phyloP scores from a whole-genome alignment of 129 eudicot genomes.

The Artemisia tridentata region DNA sequence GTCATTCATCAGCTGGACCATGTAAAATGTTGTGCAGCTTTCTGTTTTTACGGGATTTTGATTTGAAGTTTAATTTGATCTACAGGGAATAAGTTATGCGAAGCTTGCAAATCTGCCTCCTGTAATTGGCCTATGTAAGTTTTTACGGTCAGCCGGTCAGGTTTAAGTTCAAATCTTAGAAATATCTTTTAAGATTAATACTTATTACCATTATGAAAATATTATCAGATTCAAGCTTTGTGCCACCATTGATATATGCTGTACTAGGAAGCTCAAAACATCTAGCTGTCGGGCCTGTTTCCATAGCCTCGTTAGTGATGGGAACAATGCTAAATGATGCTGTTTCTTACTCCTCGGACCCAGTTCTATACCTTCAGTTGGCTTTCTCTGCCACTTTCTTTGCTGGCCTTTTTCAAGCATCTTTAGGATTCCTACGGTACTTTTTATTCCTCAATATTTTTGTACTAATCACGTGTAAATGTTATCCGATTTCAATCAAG shows the following conservation, averaged over 20 bases:
- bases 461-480: neutral
- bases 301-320: slow-evolving; percentile 90
- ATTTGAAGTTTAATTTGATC: neutral
- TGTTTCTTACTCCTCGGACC: slow-evolving; percentile 52
- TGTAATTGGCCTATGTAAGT: slow-evolving; percentile 81
- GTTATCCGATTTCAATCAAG: neutral
- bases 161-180: too few species aligned
- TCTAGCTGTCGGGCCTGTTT: slow-evolving; percentile 82
- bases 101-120: slow-evolving; percentile 95
- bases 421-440: slow-evolving; percentile 80
- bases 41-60: neutral
- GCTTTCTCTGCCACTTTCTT: slow-evolving; percentile 84
- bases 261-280: slow-evolving; percentile 87
- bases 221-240: slow-evolving; percentile 78
- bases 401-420: slow-evolving; percentile 85
- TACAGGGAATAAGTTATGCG: slow-evolving; percentile 93
- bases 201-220: too few species aligned
- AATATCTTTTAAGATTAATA: too few species aligned
- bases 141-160: too few species aligned
- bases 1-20: too few species aligned
- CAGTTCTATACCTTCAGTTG: slow-evolving; percentile 63
- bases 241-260: slow-evolving; percentile 85
- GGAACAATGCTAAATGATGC: slow-evolving; percentile 79
- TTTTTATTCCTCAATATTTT: neutral
- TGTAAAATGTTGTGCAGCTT: too few species aligned